phyloP scores from a whole-genome alignment of 2,329 filamentous ascomycete genomes.

The Dothistroma pini region DNA sequence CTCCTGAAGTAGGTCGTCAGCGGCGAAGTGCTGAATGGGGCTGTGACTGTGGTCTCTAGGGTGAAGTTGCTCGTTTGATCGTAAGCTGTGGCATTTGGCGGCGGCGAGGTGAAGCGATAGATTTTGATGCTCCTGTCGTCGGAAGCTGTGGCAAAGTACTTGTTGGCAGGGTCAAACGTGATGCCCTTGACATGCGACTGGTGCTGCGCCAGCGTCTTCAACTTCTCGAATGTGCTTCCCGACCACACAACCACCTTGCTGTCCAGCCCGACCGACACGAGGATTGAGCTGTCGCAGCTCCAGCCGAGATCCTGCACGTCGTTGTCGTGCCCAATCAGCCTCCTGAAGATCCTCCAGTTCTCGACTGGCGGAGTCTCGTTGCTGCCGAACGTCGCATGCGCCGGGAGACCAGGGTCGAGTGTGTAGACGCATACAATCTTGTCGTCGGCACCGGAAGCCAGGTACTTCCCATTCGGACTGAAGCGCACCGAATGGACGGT shows the following conservation, averaged over 20 bases:
- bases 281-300: conserved; percentile 91
- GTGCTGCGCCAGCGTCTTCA: conserved; percentile 89
- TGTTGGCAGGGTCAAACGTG: conserved; percentile 97
- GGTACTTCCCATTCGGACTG: conserved; percentile 89
- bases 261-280: conserved; percentile 93
- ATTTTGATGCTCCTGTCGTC: conserved; percentile 97
- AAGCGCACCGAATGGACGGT: conserved; percentile 97
- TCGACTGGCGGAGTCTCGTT: conserved; percentile 91
- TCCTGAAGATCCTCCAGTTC: conserved; percentile 95
- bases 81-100: conserved; percentile 86
- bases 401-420: conserved; percentile 74
- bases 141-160: conserved; percentile 97
- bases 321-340: conserved; percentile 94
- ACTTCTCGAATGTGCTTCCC: conserved; percentile 94
- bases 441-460: conserved; percentile 96
- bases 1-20: conserved; percentile 94
- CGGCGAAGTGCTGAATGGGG: conserved; percentile 85
- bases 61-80: conserved; percentile 97
- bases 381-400: conserved; percentile 74
- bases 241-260: conserved; percentile 99
- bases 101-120: conserved; percentile 87
- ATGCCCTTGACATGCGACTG: conserved; percentile 99
- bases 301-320: conserved; percentile 97
- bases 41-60: conserved; percentile 83
- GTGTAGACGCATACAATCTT: conserved; percentile 98